Evolutionary conservation across 441 rosid genomes (phyloP), one percentile per base, ranked within the genome.

Genomic region (Manihot esculenta): DNA sequence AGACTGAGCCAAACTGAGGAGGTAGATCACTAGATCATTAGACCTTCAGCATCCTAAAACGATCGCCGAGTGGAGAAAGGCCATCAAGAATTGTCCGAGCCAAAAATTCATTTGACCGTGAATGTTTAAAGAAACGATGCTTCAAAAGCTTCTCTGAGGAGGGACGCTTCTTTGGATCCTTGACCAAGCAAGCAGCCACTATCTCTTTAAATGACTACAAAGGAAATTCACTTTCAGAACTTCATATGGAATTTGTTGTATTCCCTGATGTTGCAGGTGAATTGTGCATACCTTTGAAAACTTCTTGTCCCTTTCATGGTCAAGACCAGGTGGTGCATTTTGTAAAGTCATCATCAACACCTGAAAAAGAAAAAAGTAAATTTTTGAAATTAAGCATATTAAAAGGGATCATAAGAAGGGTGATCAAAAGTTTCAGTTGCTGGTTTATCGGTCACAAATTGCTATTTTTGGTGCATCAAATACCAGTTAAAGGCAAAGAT

Each of bases 121-220:
- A 95, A 33, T 85, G 87, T 72, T 89, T 95, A 74, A 95, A 95
- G 71, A 93, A 95, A 72, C 81, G 86, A 79, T 95, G 99, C 78
- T 95, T 93, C 79, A 89, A 69, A 72, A 95, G 93, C 85, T 89
- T 95, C 78, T 95, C 97, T 42, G 95, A 84, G 58, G 96, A 70
- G 42, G 98, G 99, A 69, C 95, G 98, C 77, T 95, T 95, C 86
- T 93, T 95, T 59, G 98, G 99, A 84, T 95, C 99, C 89, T 95
- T 95, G 78, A 91, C 98, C 61, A 95, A 83, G 87, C 99, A 95
- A 68, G 95, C 81, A 78, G 91, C 90, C 59, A 93, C 98, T 92
- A 93, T 49, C 78, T 95, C 98, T 85, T 86, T 95, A 81, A 95
- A 93, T 77, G 97, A 87, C 99, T 92, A 83, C 38, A 73, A 76